Evolutionary conservation across 495 filamentous ascomycete species (phyloP), one percentile per base, ranked within the genome.

Genomic region (Penicillium diatomitis): DNA sequence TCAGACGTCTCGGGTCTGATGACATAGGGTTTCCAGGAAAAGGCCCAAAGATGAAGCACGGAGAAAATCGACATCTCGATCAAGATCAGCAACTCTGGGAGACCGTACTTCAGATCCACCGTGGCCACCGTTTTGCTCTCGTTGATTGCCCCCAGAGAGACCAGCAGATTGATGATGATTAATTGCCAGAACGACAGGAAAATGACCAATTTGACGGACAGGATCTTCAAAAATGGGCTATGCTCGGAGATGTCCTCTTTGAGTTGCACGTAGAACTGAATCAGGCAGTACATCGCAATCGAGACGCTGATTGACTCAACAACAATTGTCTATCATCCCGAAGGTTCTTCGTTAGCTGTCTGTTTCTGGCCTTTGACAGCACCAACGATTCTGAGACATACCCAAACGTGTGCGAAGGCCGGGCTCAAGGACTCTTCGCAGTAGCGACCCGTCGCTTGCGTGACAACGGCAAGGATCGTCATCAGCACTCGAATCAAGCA

Each of bases 131-230:
- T 74, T 0, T 75, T 57, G 29, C 75, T 81, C 4, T 83, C 61
- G 51, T 81, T 78, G 48, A 94, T 73, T 30, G 80, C 72, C 6
- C 83, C 72, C 20, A 71, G 50, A 1, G 82, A 84, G 9, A 81
- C 84, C 44, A 86, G 74, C 43, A 90, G 70, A 33, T 79, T 85
- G 55, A 90, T 86, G 44, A 86, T 51, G 46, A 80, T 77, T 77
- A 77, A 79, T 61, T 96, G 90, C 90, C 90, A 96, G 67, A 95
- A 96, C 4, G 86, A 92, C 47, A 96, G 75, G 74, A 95, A 96
- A 63, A 96, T 92, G 54, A 95, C 90, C 35, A 95, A 77, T 58
- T 95, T 95, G 61, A 96, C 95, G 49, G 88, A 86, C 3, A 88
- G 52, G 6, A 96, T 78, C 60, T 96, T 96, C 46, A 95, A 66